Evolutionary conservation across 352 stramenopile species (phyloP).

Genomic region (Aphanomyces euteiches): DNA sequence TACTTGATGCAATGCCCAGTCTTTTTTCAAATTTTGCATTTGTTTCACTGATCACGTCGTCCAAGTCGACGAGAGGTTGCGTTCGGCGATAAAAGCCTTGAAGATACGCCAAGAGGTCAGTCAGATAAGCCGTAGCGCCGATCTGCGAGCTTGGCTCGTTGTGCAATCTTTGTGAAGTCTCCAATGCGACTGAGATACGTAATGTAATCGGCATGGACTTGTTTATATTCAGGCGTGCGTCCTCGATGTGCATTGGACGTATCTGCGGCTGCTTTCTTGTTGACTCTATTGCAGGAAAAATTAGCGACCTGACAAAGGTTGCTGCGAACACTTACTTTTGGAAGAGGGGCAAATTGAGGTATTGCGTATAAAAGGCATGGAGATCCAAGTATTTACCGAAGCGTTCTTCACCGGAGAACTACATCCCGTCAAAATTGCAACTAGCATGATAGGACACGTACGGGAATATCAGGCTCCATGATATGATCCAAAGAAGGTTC

Average conservation of each 20-base stretch:
- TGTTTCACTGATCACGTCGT: slow-evolving; percentile 80
- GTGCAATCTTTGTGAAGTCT: slow-evolving; percentile 59
- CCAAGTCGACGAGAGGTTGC: slow-evolving; percentile 82
- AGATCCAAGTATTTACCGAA: slow-evolving; percentile 89
- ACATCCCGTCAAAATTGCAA: slow-evolving; percentile 17
- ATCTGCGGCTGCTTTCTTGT: slow-evolving; percentile 22
- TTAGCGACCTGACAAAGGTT: background rate
- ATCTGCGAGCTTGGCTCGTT: slow-evolving; percentile 55
- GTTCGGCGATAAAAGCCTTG: slow-evolving; percentile 83
- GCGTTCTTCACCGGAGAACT: slow-evolving; percentile 86
- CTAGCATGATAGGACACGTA: slow-evolving; percentile 31
- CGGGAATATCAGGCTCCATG: slow-evolving; percentile 56
- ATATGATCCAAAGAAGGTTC: slow-evolving; percentile 58
- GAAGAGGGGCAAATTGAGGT: slow-evolving; percentile 69
- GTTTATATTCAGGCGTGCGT: slow-evolving; percentile 30
- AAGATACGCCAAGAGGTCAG: slow-evolving; percentile 75
- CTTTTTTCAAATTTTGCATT: slow-evolving; percentile 79
- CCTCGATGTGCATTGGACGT: slow-evolving; percentile 13
- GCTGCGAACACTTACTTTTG: slow-evolving; percentile 35
- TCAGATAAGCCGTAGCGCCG: slow-evolving; percentile 58
- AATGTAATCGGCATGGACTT: slow-evolving; percentile 57
- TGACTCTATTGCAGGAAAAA: background rate
- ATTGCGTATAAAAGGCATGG: slow-evolving; percentile 76
- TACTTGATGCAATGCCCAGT: slow-evolving; percentile 62
- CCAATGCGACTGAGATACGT: slow-evolving; percentile 65